phyloP scores from a whole-genome alignment of 805 yeast species.

The Maudiozyma barnettii region DNA sequence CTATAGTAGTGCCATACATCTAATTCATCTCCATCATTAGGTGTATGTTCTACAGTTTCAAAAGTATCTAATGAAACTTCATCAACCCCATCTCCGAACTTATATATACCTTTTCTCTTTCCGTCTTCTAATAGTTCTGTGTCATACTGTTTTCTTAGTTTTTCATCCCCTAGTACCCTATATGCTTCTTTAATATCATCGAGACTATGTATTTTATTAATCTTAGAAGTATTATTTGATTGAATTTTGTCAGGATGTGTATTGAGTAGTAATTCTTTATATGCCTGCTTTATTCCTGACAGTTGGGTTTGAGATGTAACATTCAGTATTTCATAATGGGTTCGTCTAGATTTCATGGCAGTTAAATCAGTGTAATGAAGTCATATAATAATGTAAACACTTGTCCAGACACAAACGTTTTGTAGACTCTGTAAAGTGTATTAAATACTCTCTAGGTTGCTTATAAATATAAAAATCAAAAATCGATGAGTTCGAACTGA shows the following conservation, averaged over 20 bases:
- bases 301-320: constrained; percentile 32
- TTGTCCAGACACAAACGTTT: too few species aligned
- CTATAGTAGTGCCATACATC: constrained; percentile 25
- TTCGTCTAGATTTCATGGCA: constrained; percentile 2
- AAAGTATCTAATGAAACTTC: constrained; percentile 57
- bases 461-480: background rate
- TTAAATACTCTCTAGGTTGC: background rate
- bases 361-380: too few species aligned
- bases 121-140: constrained; percentile 29
- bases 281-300: constrained; percentile 50
- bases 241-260: constrained; percentile 71
- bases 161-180: constrained; percentile 37
- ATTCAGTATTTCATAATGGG: constrained; percentile 54
- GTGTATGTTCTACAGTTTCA: constrained; percentile 21
- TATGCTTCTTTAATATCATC: constrained; percentile 58
- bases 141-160: constrained; percentile 44
- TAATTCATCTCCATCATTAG: constrained; percentile 11
- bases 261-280: constrained; percentile 46
- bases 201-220: background rate
- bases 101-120: constrained; percentile 28
- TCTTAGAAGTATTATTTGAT: background rate
- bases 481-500: background rate
- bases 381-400: too few species aligned
- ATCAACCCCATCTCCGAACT: constrained; percentile 62
- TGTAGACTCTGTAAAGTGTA: background rate